Conservation (phyloP, 1,284 basidiomycete genomes). For the Pterula multifida region DNA sequence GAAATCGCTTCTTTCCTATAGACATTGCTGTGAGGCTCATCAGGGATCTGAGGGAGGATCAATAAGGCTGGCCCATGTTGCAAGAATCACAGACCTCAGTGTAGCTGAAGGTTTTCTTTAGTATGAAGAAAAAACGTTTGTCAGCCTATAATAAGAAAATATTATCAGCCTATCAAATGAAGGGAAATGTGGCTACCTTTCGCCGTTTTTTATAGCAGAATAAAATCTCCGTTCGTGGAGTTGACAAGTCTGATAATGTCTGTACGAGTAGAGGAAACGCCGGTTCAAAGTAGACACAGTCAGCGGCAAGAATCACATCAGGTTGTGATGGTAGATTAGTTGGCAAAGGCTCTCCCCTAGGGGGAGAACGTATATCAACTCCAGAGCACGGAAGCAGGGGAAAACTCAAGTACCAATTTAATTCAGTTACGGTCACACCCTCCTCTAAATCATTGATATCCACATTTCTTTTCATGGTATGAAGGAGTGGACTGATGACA, state of each 20-base stretch:
- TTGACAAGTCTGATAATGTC: conserved; percentile 60
- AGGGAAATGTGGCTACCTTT: conserved; percentile 40
- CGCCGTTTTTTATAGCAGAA: conserved; percentile 93
- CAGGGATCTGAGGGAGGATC: conserved; percentile 26
- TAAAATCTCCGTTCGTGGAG: conserved; percentile 52
- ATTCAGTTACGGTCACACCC: conserved; percentile 49
- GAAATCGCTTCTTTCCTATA: conserved; percentile 49
- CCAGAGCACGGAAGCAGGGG: conserved; percentile 4
- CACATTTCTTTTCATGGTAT: conserved; percentile 67
- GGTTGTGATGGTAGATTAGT: conserved; percentile 29
- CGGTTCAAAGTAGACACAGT: conserved; percentile 95
- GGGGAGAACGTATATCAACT: conserved; percentile 7
- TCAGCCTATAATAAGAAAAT: conserved; percentile 51
- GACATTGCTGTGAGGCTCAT: conserved; percentile 34
- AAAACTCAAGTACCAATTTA: conserved; percentile 55
- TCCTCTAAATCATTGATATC: conserved; percentile 42
- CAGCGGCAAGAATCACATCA: conserved; percentile 73
- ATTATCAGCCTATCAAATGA: background rate
- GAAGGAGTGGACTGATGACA: conserved; percentile 49
- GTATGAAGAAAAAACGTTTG: conserved; percentile 75
- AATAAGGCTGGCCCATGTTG: background rate
- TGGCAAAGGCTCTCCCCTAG: conserved; percentile 36
- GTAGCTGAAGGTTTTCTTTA: conserved; percentile 80
- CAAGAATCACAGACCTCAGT: conserved; percentile 33
- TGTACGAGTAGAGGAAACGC: conserved; percentile 81